Conservation (phyloP, 129 eudicot species). For the Tagetes patula region DNA sequence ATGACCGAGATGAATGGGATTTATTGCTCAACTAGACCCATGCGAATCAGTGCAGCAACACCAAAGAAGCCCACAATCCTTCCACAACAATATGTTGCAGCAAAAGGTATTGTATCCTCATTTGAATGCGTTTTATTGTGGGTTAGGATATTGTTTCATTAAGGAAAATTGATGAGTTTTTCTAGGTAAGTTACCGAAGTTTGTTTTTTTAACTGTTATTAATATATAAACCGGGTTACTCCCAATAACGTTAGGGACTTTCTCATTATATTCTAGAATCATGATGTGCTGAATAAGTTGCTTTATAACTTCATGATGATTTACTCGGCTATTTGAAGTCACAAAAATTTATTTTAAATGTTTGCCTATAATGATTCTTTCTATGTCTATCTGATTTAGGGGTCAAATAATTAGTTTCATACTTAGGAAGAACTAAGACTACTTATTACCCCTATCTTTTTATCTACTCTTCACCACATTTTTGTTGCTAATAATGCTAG, state of each 20-base stretch:
- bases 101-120: conserved; percentile 50
- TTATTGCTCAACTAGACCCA: conserved; percentile 93
- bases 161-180: background rate
- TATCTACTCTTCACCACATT: background rate
- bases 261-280: background rate
- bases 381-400: background rate
- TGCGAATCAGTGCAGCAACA: conserved; percentile 98
- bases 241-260: background rate
- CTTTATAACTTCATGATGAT: conserved; percentile 7
- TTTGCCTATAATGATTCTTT: background rate
- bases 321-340: background rate
- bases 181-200: background rate
- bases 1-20: conserved; percentile 95
- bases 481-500: background rate
- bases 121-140: background rate
- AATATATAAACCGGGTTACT: background rate
- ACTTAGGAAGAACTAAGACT: background rate
- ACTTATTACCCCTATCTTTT: background rate
- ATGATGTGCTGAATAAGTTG: background rate
- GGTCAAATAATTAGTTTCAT: background rate
- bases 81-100: conserved; percentile 67
- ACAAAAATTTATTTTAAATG: background rate
- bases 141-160: background rate
- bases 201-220: background rate
- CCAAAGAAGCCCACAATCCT: conserved; percentile 78